Base-by-base conservation (phyloP, 2,329 filamentous ascomycete genomes). In the Talaromyces sp. region DNA sequence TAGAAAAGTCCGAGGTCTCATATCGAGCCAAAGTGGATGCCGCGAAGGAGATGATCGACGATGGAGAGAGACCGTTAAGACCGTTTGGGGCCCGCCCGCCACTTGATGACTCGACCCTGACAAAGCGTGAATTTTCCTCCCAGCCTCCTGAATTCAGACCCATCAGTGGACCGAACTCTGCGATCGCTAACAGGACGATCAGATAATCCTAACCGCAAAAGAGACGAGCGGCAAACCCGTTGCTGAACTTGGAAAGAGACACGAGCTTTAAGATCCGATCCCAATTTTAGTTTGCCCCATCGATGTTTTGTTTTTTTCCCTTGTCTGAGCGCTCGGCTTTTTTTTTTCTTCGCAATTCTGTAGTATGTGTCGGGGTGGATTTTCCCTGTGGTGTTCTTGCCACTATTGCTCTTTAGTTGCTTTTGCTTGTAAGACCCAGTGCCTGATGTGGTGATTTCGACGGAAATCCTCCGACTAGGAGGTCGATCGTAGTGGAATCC, bases 151-250 rank as follows among this genome's bases (percentile, higher is more conserved):
- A 37, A 32, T 35, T 35, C 11, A 16, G 11, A 16, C 32, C 17
- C 30, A 19, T 7, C 19, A 33, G 52, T 59, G 61, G 56, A 58
- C 51, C 49, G 20, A 41, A 39, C 24, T 52, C 41, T 55, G 45
- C 57, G 58, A 65, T 64, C 60, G 59, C 58, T 65, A 60, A 57
- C 53, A 54, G 40, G 61, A 61, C 49, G 66, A 65, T 66, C 65
- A 64, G 58, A 63, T 61, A 62, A 60, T 65, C 53, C 48, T 57
- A 54, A 61, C 60, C 39, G 48, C 40, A 60, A 54, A 51, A 56
- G 63, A 63, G 57, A 56, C 29, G 29, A 32, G 29, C n/a, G 29
- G 7, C 29, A 32, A 13, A 7, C 29, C 29, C 7, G 13, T 7
- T 11, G 14, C 10, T 32, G 10, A 32, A 32, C 30, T 32, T 11